Percentiles rank a stretch among this genome's conserved stretches.
These are phyloP conservation scores for Fusarium udum DNA, from an alignment of 2,329 filamentous ascomycete genomes.

Conservation along the genomic window DNA sequence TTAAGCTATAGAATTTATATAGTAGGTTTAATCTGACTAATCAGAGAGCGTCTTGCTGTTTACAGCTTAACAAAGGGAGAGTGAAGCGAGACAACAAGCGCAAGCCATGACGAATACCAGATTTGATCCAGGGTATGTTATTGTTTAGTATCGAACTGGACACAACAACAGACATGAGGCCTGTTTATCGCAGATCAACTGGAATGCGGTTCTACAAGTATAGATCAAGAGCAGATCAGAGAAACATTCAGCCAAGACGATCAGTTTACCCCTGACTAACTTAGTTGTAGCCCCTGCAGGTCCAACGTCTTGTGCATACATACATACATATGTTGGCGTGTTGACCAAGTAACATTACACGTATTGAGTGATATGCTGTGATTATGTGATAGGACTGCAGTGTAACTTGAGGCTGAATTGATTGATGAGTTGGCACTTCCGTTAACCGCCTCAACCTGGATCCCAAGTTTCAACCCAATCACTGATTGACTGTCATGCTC, in stretches of 20 bases:
- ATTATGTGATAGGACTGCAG: not conserved
- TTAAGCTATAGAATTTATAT: too few species aligned
- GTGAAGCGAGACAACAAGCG: conserved; percentile 26
- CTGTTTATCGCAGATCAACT: not conserved
- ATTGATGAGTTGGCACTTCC: not conserved
- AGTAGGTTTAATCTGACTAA: too few species aligned
- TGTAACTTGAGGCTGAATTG: not conserved
- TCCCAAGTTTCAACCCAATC: not conserved
- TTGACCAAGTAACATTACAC: conserved; percentile 18
- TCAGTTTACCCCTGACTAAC: conserved; percentile 14
- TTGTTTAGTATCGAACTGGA: not conserved
- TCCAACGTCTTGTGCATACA: not conserved
- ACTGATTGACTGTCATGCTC: not conserved
- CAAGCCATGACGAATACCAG: conserved; percentile 1
- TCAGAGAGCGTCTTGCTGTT: too few species aligned
- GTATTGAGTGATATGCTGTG: not conserved
- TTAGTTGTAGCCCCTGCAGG: not conserved
- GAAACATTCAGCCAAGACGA: not conserved
- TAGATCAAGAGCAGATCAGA: not conserved
- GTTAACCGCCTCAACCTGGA: not conserved
- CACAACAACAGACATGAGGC: conserved; percentile 11
- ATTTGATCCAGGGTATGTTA: conserved; percentile 18
- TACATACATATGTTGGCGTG: not conserved
- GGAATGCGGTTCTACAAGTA: conserved; percentile 8
- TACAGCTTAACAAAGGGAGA: not conserved